Conservation (phyloP, 1,284 basidiomycete genomes). For the Phenoliferia sp. region DNA sequence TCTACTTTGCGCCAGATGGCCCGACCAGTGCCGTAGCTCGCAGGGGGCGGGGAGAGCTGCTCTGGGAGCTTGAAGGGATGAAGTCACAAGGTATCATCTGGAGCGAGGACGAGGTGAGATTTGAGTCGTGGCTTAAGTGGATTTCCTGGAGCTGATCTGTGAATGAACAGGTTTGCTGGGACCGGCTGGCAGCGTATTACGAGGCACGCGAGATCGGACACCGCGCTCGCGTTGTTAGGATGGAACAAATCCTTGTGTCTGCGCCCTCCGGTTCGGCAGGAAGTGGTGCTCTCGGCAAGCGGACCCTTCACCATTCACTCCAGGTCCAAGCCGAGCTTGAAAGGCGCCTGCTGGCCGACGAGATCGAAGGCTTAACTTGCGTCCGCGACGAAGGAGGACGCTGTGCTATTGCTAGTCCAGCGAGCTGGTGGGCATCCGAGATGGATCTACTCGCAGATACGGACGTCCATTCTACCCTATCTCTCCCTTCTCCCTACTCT, state of each 20-base stretch:
- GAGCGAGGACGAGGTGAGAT: constrained; percentile 28
- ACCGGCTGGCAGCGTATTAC: constrained; percentile 56
- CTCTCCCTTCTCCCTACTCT: constrained; percentile 53
- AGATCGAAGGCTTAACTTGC: constrained; percentile 16
- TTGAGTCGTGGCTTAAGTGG: neutral
- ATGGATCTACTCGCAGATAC: constrained; percentile 53
- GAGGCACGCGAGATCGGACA: constrained; percentile 12
- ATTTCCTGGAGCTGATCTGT: neutral
- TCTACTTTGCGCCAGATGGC: constrained; percentile 58
- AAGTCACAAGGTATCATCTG: constrained; percentile 22
- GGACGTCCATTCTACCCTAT: constrained; percentile 48
- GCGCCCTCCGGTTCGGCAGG: neutral
- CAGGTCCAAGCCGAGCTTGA: constrained; percentile 26
- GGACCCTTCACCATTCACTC: constrained; percentile 23
- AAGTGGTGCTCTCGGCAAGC: constrained; percentile 25
- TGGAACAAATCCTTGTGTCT: constrained; percentile 67
- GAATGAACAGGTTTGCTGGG: constrained; percentile 38
- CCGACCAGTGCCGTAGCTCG: constrained; percentile 15
- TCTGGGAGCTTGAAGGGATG: constrained; percentile 30
- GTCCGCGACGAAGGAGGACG: neutral
- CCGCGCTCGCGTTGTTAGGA: constrained; percentile 61
- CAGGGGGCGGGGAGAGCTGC: constrained; percentile 21
- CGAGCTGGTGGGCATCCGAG: constrained; percentile 67
- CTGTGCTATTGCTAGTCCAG: constrained; percentile 45
- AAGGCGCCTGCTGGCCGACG: constrained; percentile 8